Percentiles rank a stretch among this genome's conserved stretches.
Evolutionary conservation across 2,329 filamentous ascomycete genomes (phyloP).

Genomic region (Ilyonectria destructans): DNA sequence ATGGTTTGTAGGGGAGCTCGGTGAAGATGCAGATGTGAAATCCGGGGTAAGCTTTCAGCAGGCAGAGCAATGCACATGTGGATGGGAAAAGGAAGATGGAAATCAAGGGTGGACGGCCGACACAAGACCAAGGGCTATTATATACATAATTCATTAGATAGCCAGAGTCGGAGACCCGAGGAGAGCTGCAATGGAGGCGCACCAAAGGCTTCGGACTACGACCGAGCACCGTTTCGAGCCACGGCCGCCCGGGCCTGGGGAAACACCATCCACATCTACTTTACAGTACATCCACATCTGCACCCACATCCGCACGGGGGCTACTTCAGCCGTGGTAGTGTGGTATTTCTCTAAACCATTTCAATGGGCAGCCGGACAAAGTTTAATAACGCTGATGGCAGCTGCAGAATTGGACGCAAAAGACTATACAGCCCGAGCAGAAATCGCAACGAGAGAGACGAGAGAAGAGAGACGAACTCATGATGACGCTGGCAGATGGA

Average conservation of each 20-base stretch:
- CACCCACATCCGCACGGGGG: neutral
- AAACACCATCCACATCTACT: constrained; percentile 34
- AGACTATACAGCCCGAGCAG: neutral
- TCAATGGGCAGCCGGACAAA: too few relatives aligned
- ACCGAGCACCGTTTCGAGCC: constrained; percentile 41
- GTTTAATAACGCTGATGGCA: too few relatives aligned
- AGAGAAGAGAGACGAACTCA: constrained; percentile 16
- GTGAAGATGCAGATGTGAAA: constrained; percentile 6
- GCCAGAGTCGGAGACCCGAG: constrained; percentile 19
- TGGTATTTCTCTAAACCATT: too few relatives aligned
- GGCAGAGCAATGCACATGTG: neutral
- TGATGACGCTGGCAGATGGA: constrained; percentile 27
- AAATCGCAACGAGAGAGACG: constrained; percentile 8
- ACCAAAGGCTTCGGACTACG: constrained; percentile 40
- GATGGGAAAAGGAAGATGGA: constrained; percentile 10
- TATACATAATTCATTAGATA: constrained; percentile 19
- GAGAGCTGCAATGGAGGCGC: constrained; percentile 23
- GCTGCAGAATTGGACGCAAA: neutral
- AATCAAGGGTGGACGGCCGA: neutral
- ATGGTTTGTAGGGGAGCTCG: neutral
- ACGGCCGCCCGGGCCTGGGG: constrained; percentile 46
- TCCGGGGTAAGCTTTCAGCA: neutral
- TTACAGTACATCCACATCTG: constrained; percentile 18
- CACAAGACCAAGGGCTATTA: constrained; percentile 14
- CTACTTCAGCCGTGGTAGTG: neutral